Percentiles rank a stretch among this genome's conserved stretches.
phyloP scores from a whole-genome alignment of 495 filamentous ascomycete species.

The Geopyxis carbonaria region DNA sequence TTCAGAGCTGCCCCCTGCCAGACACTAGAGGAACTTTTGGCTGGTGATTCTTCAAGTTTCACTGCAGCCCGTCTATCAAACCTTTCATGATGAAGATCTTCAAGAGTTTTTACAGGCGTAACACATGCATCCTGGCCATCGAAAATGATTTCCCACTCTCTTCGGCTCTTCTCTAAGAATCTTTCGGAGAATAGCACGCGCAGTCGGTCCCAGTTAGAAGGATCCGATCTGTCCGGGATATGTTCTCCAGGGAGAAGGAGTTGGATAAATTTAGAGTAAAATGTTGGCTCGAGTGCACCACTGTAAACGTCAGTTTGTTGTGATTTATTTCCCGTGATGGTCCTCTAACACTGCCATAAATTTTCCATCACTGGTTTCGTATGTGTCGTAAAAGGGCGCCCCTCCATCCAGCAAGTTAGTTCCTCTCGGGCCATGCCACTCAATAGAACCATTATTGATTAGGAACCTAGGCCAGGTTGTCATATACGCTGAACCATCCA shows the following conservation, averaged over 20 bases:
- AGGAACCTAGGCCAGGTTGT: constrained; percentile 55
- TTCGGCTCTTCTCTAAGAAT: constrained; percentile 58
- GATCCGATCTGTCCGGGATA: constrained; percentile 41
- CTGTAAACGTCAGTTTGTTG: too few species aligned
- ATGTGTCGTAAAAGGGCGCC: constrained; percentile 73
- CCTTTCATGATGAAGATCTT: constrained; percentile 47
- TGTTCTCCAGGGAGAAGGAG: constrained; percentile 33
- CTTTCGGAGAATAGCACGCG: constrained; percentile 38
- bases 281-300: constrained; percentile 74
- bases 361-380: constrained; percentile 62
- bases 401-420: constrained; percentile 69
- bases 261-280: constrained; percentile 50
- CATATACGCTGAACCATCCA: constrained; percentile 68
- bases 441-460: constrained; percentile 23
- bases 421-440: constrained; percentile 48
- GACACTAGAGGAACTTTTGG: constrained; percentile 40
- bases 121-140: constrained; percentile 84
- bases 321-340: too few species aligned
- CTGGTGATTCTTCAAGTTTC: constrained; percentile 47
- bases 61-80: constrained; percentile 59
- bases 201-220: constrained; percentile 46
- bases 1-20: constrained; percentile 44
- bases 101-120: constrained; percentile 62
- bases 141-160: constrained; percentile 73
- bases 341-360: constrained; percentile 61